Conservation (phyloP, 108 stramenopile genomes). For the Bacterosira constricta region DNA sequence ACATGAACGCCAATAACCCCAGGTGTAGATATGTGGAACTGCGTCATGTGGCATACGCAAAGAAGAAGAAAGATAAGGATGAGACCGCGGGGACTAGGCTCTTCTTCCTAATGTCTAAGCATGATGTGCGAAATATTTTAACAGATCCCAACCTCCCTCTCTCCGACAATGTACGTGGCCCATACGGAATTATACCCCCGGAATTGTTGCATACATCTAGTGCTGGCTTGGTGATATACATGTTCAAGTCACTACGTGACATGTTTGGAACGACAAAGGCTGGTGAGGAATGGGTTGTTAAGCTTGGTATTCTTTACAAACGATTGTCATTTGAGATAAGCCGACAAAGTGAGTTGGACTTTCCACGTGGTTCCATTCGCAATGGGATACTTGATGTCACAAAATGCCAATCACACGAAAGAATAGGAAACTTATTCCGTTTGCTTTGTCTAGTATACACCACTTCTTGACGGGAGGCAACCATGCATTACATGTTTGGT, state of each 20-base stretch:
- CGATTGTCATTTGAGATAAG: too few relatives aligned
- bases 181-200: neutral
- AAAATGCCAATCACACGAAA: neutral
- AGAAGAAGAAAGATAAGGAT: too few relatives aligned
- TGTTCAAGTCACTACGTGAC: neutral
- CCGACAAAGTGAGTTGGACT: constrained; percentile 2
- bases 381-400: neutral
- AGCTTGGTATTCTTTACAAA: too few relatives aligned
- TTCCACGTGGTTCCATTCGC: neutral
- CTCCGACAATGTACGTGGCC: neutral
- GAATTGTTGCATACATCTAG: constrained; percentile 3
- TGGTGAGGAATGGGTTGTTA: neutral
- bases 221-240: neutral
- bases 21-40: too few relatives aligned
- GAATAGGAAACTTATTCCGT: neutral
- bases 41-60: too few relatives aligned
- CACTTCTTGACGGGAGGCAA: neutral
- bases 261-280: neutral
- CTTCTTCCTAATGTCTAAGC: neutral
- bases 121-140: neutral
- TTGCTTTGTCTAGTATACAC: neutral
- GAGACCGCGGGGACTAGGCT: too few relatives aligned
- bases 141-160: neutral
- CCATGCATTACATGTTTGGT: too few relatives aligned
- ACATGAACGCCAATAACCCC: too few relatives aligned